phyloP scores from a whole-genome alignment of 441 rosid genomes.

The Pelargonium cotyledonis region DNA sequence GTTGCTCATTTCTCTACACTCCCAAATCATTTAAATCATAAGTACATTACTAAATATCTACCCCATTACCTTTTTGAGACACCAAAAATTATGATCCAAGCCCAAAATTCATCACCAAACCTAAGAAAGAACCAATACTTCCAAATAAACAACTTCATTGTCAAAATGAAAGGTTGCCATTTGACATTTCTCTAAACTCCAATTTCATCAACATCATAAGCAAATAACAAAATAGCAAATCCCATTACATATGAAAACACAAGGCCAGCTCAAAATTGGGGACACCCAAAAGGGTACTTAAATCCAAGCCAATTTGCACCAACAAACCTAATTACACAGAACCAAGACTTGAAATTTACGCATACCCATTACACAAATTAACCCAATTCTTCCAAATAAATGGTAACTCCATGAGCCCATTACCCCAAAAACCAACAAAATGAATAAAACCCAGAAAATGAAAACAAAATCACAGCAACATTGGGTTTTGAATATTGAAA shows the following conservation, averaged over 20 bases:
- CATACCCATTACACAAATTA: conserved; percentile 5
- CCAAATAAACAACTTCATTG: background rate
- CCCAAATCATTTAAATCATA: too few relatives aligned
- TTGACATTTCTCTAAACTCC: too few relatives aligned
- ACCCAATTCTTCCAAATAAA: background rate
- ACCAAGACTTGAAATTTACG: background rate
- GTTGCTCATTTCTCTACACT: background rate
- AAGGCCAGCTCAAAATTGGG: background rate
- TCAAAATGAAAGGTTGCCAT: too few relatives aligned
- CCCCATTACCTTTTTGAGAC: too few relatives aligned
- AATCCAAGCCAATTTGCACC: background rate
- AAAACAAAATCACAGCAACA: background rate
- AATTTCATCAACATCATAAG: too few relatives aligned
- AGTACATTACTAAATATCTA: too few relatives aligned
- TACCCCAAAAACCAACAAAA: background rate
- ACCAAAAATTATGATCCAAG: too few relatives aligned
- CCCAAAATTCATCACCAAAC: too few relatives aligned
- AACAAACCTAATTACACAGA: background rate
- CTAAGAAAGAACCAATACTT: too few relatives aligned
- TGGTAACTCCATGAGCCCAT: background rate
- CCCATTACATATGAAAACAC: background rate
- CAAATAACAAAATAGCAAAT: background rate
- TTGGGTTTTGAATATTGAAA: conserved; percentile 21
- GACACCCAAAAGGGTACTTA: background rate
- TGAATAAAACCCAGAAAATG: background rate